Base-by-base conservation (phyloP, 768 basidiomycete species). In the Mycena amicta region DNA sequence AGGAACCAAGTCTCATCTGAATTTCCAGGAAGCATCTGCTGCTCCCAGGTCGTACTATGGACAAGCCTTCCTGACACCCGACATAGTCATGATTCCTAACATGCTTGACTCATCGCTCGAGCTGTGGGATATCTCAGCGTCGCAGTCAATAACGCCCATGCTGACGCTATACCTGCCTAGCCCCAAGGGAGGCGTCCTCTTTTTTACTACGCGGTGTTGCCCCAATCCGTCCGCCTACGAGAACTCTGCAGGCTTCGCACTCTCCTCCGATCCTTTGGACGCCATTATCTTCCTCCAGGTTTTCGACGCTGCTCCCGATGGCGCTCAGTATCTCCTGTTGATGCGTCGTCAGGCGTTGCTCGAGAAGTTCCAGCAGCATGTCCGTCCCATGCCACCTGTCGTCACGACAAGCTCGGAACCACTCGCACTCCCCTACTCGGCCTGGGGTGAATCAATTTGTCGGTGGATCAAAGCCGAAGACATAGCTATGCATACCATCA, bases 171-270 rank as follows among this genome's bases (percentile, higher is more conserved):
- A 58, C 2, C 71, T 79, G 12, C 75, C 78, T 8, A 53, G 31
- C 4, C 67, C 79, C 5, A 57, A 63, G 5, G 51, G 61, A 29
- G 50, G 50, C 3, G 57, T 75, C 22, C 53, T 61, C 26, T 52
- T 41, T 11, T 70, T 79, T 4, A 67, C 72, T 15, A 77, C 76
- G 56, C 71, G 78, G 11, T 71, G 71, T 3, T 77, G 81, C 59
- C 79, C 78, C 28, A 79, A 77, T 60, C 78, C n/a, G 30, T 31
- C 52, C 12, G 8, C 31, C 53, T 41, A 55, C 46, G 39, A 53
- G 55, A 52, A 61, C 56, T 41, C 52, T 29, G 41, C 41, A 12
- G 20, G 20, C 41, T n/a, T 45, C 28, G 66, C 73, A 11, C 72
- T 73, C 62, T 54, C 60, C 37, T 27, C 65, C 51, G 59, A 64